Evolutionary conservation across 495 filamentous ascomycete species (phyloP).

Genomic region (Sporormia fimetaria): DNA sequence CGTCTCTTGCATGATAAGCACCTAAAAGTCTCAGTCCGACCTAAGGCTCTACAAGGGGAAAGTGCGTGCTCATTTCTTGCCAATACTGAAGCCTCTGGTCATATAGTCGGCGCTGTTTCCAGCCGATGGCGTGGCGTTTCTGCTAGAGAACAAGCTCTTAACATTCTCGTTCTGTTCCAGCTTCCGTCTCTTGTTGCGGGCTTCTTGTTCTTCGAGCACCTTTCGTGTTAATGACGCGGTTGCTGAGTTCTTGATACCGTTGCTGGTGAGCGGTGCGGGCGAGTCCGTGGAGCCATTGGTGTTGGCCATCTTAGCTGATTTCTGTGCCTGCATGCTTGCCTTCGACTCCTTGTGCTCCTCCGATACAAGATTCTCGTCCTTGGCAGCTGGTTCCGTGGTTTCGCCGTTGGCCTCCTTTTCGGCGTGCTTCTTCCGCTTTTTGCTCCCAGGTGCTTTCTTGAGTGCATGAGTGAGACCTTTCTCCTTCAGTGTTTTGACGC

Average conservation of each 20-base stretch:
- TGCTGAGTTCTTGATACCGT: constrained; percentile 71
- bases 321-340: constrained; percentile 1
- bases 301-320: background rate
- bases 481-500: constrained; percentile 53
- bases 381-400: constrained; percentile 11
- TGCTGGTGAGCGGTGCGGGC: constrained; percentile 5
- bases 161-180: constrained; percentile 56
- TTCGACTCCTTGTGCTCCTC: constrained; percentile 13
- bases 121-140: constrained; percentile 34
- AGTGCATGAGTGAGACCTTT: constrained; percentile 72
- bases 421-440: constrained; percentile 59
- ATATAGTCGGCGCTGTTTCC: constrained; percentile 59
- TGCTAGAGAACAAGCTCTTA: constrained; percentile 55
- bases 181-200: constrained; percentile 68
- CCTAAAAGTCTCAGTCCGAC: too few relatives aligned
- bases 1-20: too few relatives aligned
- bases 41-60: too few relatives aligned
- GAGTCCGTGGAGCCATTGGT: background rate
- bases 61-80: constrained; percentile 16
- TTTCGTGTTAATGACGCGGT: constrained; percentile 75
- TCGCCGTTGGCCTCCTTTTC: constrained; percentile 24
- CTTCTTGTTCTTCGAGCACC: constrained; percentile 75
- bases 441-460: constrained; percentile 61
- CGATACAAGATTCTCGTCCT: constrained; percentile 2
- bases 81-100: constrained; percentile 51